These are phyloP conservation scores for Cytospora paraplurivora DNA, from an alignment of 2,329 filamentous ascomycete genomes.

Conservation along the genomic window DNA sequence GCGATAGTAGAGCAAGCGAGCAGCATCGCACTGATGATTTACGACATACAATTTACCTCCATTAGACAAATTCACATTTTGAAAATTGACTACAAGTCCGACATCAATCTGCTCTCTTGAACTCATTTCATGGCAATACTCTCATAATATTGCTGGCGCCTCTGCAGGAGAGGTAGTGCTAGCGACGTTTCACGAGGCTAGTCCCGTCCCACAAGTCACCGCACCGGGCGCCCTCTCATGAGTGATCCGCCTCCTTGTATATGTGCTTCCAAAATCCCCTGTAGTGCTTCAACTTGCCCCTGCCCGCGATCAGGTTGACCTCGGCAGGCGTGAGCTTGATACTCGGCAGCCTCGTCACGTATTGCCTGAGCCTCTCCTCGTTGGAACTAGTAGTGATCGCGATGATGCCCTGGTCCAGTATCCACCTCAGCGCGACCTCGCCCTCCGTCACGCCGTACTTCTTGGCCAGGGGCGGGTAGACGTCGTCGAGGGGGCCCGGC, in stretches of 20 bases:
- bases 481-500: constrained; percentile 55
- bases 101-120: neutral
- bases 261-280: constrained; percentile 59
- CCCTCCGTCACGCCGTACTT: constrained; percentile 58
- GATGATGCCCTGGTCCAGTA: constrained; percentile 60
- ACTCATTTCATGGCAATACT: neutral
- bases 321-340: constrained; percentile 64
- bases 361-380: constrained; percentile 59
- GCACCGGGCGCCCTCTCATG: neutral
- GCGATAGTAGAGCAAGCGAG: neutral
- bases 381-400: constrained; percentile 62
- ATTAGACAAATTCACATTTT: neutral
- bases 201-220: no score
- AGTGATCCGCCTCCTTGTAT: constrained; percentile 53
- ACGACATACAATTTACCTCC: neutral
- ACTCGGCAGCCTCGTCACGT: constrained; percentile 49
- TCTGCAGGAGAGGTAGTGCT: no score
- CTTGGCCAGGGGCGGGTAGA: constrained; percentile 48
- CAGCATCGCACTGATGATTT: neutral
- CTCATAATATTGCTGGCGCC: neutral
- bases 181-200: no score
- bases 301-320: constrained; percentile 55
- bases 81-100: neutral
- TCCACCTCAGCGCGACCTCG: constrained; percentile 58
- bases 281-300: constrained; percentile 62